These are phyloP conservation scores for Echeveria elegans DNA, from an alignment of 164 flowering plant species.

Conservation along the genomic window DNA sequence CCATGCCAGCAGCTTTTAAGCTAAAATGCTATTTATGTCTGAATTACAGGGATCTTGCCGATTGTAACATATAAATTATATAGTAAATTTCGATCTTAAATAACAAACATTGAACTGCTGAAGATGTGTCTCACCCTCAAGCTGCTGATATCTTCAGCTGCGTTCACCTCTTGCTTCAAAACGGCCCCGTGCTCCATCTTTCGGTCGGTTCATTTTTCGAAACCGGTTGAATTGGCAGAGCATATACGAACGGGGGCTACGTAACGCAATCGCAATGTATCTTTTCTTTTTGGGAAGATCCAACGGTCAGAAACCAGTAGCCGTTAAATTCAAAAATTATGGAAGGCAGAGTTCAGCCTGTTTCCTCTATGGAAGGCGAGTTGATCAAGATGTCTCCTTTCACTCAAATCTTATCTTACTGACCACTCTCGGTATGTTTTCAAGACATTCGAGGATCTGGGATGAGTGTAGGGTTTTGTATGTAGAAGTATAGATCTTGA, in stretches of 20 bases:
- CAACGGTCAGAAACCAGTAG: too few relatives aligned
- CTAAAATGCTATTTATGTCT: too few relatives aligned
- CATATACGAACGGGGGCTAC: not conserved
- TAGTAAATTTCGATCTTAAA: too few relatives aligned
- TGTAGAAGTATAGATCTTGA: not conserved
- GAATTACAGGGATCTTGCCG: too few relatives aligned
- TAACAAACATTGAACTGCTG: too few relatives aligned
- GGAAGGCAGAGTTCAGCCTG: not conserved
- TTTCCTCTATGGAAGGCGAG: not conserved
- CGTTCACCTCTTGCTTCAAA: constrained; percentile 35
- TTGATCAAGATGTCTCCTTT: not conserved
- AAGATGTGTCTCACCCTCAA: constrained; percentile 30
- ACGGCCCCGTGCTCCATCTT: too few relatives aligned
- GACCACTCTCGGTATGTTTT: not conserved
- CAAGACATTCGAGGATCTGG: not conserved
- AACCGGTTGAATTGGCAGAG: too few relatives aligned
- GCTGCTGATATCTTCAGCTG: constrained; percentile 20
- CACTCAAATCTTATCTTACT: not conserved
- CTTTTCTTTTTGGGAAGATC: not conserved
- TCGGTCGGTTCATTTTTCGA: too few relatives aligned
- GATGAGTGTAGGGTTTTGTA: not conserved
- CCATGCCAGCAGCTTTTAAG: too few relatives aligned
- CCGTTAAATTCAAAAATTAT: constrained; percentile 15
- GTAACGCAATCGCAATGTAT: not conserved
- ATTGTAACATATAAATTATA: too few relatives aligned